These are phyloP conservation scores for Aspergillus uvarum DNA, from an alignment of 2,329 filamentous ascomycete species.

Conservation along the genomic window DNA sequence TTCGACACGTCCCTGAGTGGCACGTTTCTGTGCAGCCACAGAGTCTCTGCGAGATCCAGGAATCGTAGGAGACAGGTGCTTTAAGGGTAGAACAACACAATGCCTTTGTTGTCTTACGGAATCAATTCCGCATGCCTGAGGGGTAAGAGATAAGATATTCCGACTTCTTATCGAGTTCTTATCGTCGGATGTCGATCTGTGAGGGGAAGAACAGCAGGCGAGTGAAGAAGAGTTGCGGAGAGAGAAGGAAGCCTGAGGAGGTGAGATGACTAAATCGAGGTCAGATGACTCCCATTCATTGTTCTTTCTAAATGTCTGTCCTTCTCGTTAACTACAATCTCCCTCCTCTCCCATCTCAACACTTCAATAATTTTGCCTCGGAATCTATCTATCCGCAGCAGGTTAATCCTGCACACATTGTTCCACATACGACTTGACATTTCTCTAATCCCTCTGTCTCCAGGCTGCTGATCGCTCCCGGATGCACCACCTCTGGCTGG, in stretches of 20 bases:
- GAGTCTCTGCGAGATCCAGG: no score
- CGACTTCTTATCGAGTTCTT: no score
- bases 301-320: not conserved
- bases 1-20: no score
- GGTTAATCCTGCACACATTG: conserved; percentile 52
- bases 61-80: no score
- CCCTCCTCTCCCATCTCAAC: not conserved
- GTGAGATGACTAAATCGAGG: not conserved
- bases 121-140: not conserved
- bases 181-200: no score
- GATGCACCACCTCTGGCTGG: conserved; percentile 59
- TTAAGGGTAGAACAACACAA: not conserved
- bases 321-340: not conserved
- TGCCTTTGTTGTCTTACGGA: not conserved
- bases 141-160: not conserved
- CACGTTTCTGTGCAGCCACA: no score
- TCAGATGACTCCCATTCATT: not conserved
- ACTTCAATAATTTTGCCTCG: not conserved
- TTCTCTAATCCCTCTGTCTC: conserved; percentile 29
- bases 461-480: conserved; percentile 10
- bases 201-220: no score
- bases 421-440: conserved; percentile 56
- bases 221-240: not conserved
- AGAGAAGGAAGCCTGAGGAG: not conserved
- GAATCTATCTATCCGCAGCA: conserved; percentile 46